These are phyloP conservation scores for Corrigiola litoralis DNA, from an alignment of 179 eudicot species.

Conservation along the genomic window DNA sequence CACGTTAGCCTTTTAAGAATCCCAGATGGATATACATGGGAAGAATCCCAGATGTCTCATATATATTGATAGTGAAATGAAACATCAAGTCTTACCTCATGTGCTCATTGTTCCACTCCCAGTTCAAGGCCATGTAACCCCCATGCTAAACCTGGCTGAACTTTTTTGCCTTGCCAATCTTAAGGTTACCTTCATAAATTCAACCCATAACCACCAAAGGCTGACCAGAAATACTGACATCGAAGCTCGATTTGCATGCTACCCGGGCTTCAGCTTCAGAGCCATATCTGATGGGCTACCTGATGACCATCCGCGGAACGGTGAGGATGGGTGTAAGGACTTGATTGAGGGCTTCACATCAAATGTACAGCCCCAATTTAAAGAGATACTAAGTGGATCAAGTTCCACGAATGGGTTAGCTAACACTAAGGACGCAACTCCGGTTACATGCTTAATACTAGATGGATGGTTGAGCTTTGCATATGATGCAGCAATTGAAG, in stretches of 20 bases:
- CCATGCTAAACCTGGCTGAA: constrained; percentile 4
- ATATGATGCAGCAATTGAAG: constrained; percentile 23
- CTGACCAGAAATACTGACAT: not conserved
- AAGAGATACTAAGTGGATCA: constrained; percentile 29
- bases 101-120: constrained; percentile 5
- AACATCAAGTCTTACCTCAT: not conserved
- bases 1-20: too few species aligned
- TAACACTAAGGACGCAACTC: too few species aligned
- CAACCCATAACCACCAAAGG: not conserved
- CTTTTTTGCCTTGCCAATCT: not conserved
- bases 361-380: constrained; percentile 19
- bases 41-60: too few species aligned
- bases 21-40: too few species aligned
- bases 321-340: not conserved
- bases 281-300: constrained; percentile 13
- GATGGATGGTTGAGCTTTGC: constrained; percentile 24
- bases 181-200: not conserved
- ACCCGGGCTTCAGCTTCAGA: constrained; percentile 9
- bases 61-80: too few species aligned
- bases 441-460: constrained; percentile 22
- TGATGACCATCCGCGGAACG: constrained; percentile 9
- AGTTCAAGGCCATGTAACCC: constrained; percentile 9
- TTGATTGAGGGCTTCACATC: not conserved
- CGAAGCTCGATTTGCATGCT: not conserved
- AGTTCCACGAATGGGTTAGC: not conserved